Conservation (phyloP, 805 yeast species). For the Lachancea mirantina region DNA sequence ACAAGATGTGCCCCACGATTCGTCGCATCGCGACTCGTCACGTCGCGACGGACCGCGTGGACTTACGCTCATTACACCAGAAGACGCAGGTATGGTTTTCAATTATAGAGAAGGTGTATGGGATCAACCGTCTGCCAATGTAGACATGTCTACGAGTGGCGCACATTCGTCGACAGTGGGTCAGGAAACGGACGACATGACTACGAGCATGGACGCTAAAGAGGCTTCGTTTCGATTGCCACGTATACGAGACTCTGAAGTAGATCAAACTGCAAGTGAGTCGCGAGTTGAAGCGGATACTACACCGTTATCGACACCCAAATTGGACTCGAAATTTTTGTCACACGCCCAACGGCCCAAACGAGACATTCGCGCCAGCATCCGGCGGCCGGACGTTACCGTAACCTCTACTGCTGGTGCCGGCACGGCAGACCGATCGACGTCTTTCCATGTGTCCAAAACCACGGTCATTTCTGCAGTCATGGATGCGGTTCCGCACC, state of each 20-base stretch:
- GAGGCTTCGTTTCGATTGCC: slow-evolving; percentile 8
- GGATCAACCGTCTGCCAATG: slow-evolving; percentile 19
- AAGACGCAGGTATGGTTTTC: slow-evolving; percentile 23
- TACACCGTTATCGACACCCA: slow-evolving; percentile 21
- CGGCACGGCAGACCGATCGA: slow-evolving; percentile 15
- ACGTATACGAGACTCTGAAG: slow-evolving; percentile 5
- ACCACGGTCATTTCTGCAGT: slow-evolving; percentile 20
- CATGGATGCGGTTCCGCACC: slow-evolving; percentile 15
- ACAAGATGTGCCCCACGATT: too few species aligned
- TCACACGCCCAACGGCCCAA: background rate
- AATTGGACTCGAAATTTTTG: slow-evolving; percentile 3
- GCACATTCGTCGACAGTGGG: slow-evolving; percentile 8
- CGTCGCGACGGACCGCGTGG: background rate
- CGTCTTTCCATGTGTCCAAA: slow-evolving; percentile 19
- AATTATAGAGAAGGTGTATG: slow-evolving; percentile 22
- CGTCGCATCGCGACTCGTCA: background rate
- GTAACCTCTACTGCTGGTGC: slow-evolving; percentile 1
- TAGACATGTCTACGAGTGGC: slow-evolving; percentile 20
- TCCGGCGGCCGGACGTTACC: too few species aligned
- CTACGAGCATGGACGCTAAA: slow-evolving; percentile 6
- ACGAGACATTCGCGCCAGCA: background rate
- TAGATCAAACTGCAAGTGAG: slow-evolving; percentile 25
- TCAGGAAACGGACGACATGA: slow-evolving; percentile 5
- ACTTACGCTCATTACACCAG: slow-evolving; percentile 18
- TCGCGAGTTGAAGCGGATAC: too few species aligned